A percentile compares a stretch with the other conserved stretches of the same genome.
These are phyloP conservation scores for Silene conica DNA, from an alignment of 148 eudicot species.

Conservation along the genomic window DNA sequence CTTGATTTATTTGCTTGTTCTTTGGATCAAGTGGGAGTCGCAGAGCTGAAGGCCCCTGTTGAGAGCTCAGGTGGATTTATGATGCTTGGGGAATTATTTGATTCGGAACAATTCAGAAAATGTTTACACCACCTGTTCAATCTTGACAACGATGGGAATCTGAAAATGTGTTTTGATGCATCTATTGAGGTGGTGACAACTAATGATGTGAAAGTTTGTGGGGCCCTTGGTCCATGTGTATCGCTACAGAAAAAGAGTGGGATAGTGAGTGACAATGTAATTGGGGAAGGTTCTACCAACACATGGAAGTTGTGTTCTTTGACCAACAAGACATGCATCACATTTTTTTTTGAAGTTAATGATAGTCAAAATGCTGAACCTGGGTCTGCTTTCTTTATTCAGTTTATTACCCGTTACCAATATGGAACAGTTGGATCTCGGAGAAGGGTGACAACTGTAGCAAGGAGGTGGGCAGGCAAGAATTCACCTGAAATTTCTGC, in stretches of 20 bases:
- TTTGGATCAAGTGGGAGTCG: slow-evolving; percentile 96
- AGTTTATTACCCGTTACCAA: slow-evolving; percentile 79
- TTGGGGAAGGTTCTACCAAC: slow-evolving; percentile 79
- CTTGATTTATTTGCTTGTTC: slow-evolving; percentile 98
- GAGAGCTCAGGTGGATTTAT: slow-evolving; percentile 89
- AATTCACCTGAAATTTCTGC: slow-evolving; percentile 72
- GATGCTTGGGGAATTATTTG: slow-evolving; percentile 82
- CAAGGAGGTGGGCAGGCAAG: slow-evolving; percentile 86
- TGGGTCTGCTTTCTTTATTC: slow-evolving; percentile 81
- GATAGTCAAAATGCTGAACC: slow-evolving; percentile 65
- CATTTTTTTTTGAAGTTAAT: slow-evolving; percentile 76
- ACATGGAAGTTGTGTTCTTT: slow-evolving; percentile 77
- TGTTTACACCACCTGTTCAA: slow-evolving; percentile 64
- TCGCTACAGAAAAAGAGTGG: slow-evolving; percentile 56
- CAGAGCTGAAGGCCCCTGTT: slow-evolving; percentile 68
- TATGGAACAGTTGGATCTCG: slow-evolving; percentile 57
- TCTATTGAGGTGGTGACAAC: slow-evolving; percentile 83
- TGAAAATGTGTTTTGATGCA: slow-evolving; percentile 81
- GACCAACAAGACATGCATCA: slow-evolving; percentile 69
- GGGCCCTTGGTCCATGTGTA: slow-evolving; percentile 93
- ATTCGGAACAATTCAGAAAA: slow-evolving; percentile 76
- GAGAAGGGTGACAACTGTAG: slow-evolving; percentile 85
- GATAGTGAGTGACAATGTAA: slow-evolving; percentile 63
- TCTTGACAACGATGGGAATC: slow-evolving; percentile 59
- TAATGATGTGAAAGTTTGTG: slow-evolving; percentile 73